Base-by-base conservation (phyloP, 345 rosid species). In the Salix dunnii region DNA sequence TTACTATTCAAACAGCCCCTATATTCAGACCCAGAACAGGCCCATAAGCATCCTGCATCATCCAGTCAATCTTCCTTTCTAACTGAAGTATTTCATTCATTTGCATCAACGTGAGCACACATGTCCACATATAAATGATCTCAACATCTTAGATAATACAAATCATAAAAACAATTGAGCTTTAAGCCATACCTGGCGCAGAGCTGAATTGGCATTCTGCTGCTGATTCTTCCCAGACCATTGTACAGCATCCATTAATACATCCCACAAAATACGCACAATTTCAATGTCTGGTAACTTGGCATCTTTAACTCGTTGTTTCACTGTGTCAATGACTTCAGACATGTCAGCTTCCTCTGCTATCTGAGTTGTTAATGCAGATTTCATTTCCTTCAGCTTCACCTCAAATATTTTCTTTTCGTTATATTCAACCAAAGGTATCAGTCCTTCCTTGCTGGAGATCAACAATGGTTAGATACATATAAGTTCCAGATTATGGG, bases 191-290 rank as follows among this genome's bases (percentile, higher is more conserved):
- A 96, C 99, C 90, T 96, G 94, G 30, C 94, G 92, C 67, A 96
- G 76, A 75, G 96, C 97, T 55, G 91, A 64, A 85, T 92, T 92
- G 27, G 92, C 89, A 83, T 94, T 96, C 86, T 94, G 99, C 87
- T 96, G 97, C 88, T 96, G 98, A 86, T 92, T 96, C 92, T 92
- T 94, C 68, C 99, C 98, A 78, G 98, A 93, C 97, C 98, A 94
- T 80, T 92, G 99, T 75, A 96, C 97, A 78, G 97, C 99, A 87
- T 93, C 99, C 98, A 92, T 96, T 71, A 96, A 68, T 36, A 91
- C 90, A 89, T 96, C 97, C 99, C 99, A 96, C 74, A 92, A 78
- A 70, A 91, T 90, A 69, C 97, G 85, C 72, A 96, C 89, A 35
- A 91, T 83, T 85, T 96, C 98, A 68, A 82, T 72, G 36, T 93